phyloP scores from a whole-genome alignment of 148 eudicot species.

The Fallopia convolvulus region DNA sequence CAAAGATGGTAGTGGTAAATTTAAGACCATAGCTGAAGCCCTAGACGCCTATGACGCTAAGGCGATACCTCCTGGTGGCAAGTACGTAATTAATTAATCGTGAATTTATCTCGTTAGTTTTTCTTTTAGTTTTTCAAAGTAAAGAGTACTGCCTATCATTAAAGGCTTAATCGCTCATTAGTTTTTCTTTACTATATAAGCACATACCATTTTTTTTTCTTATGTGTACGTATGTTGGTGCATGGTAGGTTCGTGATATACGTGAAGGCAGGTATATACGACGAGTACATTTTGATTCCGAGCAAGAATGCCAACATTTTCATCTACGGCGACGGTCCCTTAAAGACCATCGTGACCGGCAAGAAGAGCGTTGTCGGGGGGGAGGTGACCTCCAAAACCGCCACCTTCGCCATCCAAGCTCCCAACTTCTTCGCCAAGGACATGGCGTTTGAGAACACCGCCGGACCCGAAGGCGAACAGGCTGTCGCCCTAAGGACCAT shows the following conservation, averaged over 20 bases:
- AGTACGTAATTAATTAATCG: background rate
- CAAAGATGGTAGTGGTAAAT: conserved; percentile 45
- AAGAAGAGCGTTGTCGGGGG: conserved; percentile 17
- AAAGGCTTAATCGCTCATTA: too few species aligned
- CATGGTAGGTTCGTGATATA: conserved; percentile 28
- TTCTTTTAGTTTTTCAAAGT: too few species aligned
- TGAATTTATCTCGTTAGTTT: background rate
- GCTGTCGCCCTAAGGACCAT: conserved; percentile 32
- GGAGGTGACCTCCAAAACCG: conserved; percentile 21
- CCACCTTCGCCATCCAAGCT: conserved; percentile 32
- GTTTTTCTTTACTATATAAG: too few species aligned
- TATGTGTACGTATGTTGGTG: background rate
- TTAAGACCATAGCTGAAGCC: conserved; percentile 32
- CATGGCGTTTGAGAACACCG: conserved; percentile 38
- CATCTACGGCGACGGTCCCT: conserved; percentile 54
- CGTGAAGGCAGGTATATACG: conserved; percentile 40
- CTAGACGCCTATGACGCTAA: conserved; percentile 29
- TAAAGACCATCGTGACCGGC: conserved; percentile 34
- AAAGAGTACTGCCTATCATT: too few species aligned
- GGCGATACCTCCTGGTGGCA: background rate
- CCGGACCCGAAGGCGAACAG: conserved; percentile 36
- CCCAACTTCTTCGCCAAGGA: conserved; percentile 23
- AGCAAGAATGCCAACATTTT: conserved; percentile 24
- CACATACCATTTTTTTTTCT: too few species aligned
- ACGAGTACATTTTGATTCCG: conserved; percentile 24